phyloP scores from a whole-genome alignment of 1,284 basidiomycete species.

The Apiotrichum sp. region DNA sequence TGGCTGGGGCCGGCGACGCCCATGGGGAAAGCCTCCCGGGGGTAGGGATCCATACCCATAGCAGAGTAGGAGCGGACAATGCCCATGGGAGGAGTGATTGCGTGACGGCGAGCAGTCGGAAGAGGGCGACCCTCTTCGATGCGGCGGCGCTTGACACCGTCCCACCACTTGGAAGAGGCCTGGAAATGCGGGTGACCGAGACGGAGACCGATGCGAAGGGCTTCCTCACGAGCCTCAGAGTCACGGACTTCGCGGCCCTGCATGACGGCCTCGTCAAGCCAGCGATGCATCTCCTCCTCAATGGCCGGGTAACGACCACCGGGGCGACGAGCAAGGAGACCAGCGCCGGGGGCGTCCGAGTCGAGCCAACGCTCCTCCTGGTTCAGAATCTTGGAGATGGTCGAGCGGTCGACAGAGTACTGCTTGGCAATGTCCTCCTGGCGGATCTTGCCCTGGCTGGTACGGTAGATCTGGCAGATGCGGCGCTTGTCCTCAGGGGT shows the following conservation, averaged over 20 bases:
- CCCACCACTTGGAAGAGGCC: slow-evolving; percentile 24
- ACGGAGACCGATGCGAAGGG: slow-evolving; percentile 15
- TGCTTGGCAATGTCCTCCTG: slow-evolving; percentile 24
- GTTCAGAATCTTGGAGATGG: slow-evolving; percentile 23
- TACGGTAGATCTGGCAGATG: slow-evolving; percentile 22
- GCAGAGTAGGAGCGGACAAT: slow-evolving; percentile 17
- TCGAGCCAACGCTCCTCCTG: slow-evolving; percentile 23
- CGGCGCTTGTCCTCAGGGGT: slow-evolving; percentile 23
- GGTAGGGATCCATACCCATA: slow-evolving; percentile 14
- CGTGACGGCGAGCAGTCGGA: slow-evolving; percentile 13
- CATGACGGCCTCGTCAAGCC: slow-evolving; percentile 19
- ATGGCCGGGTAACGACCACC: slow-evolving; percentile 21
- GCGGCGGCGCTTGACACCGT: slow-evolving; percentile 21
- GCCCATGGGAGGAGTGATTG: slow-evolving; percentile 7
- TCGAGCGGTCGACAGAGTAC: slow-evolving; percentile 22
- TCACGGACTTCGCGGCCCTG: slow-evolving; percentile 18
- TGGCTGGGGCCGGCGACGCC: slow-evolving; percentile 9
- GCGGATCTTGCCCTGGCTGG: slow-evolving; percentile 21
- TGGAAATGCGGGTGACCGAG: slow-evolving; percentile 21
- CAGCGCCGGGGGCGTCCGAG: slow-evolving; percentile 12
- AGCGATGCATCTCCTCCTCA: slow-evolving; percentile 22
- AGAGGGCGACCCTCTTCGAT: slow-evolving; percentile 19
- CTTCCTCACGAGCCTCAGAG: slow-evolving; percentile 19
- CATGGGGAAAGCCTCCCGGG: slow-evolving; percentile 13
- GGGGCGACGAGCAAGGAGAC: slow-evolving; percentile 11